Evolutionary conservation across 176 grass and related monocot genomes (phyloP).

Genomic region (Pontederia paniculata): DNA sequence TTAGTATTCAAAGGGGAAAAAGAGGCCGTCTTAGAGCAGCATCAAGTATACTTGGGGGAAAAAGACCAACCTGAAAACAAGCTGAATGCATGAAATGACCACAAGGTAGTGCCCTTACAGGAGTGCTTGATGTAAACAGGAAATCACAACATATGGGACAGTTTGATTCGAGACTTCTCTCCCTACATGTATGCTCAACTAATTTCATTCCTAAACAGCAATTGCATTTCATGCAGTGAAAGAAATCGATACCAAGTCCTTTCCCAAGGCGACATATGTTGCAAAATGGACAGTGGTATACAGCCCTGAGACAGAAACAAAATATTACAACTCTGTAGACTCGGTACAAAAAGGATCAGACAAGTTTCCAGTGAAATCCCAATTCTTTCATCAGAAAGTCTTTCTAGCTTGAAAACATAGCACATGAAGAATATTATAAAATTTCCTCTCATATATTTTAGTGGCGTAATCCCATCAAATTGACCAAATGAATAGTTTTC

Average conservation of each 20-base stretch:
- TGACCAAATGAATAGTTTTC: background rate
- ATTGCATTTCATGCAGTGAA: conserved; percentile 95
- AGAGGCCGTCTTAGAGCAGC: background rate
- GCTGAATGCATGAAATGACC: conserved; percentile 91
- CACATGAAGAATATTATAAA: background rate
- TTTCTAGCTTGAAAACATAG: background rate
- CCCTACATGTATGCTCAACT: conserved; percentile 60
- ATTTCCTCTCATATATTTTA: background rate
- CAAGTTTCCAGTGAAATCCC: no score
- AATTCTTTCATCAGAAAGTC: background rate
- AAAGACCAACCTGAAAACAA: conserved; percentile 57
- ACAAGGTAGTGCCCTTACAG: conserved; percentile 64
- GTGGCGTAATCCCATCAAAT: background rate
- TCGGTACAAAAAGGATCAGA: no score
- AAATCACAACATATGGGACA: conserved; percentile 76
- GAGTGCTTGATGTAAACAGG: conserved; percentile 61
- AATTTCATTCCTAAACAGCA: conserved; percentile 72
- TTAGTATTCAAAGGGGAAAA: background rate
- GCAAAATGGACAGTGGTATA: conserved; percentile 86
- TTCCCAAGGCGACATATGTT: conserved; percentile 76
- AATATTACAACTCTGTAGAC: background rate
- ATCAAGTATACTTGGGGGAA: background rate
- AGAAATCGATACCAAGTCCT: conserved; percentile 69
- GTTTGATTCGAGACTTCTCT: conserved; percentile 70
- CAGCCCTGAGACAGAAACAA: conserved; percentile 36